Percentiles rank a stretch among this genome's conserved stretches.
phyloP scores from a whole-genome alignment of 2,329 filamentous ascomycete genomes.

The Penicillium sp. region DNA sequence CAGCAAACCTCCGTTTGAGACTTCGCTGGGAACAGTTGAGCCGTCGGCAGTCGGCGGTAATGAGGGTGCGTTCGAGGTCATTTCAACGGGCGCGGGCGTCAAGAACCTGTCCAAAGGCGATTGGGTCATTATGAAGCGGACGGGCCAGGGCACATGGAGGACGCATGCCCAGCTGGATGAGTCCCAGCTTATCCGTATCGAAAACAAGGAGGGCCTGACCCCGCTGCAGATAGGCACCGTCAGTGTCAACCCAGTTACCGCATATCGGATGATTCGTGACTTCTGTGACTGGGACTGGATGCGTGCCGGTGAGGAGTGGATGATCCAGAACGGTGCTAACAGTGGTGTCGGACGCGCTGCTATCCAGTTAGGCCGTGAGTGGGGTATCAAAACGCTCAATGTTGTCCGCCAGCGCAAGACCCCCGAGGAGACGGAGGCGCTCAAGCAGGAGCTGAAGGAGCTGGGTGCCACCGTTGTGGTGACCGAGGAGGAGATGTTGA shows the following conservation, averaged over 20 bases:
- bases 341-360: slow-evolving; percentile 87
- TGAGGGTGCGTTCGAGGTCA: slow-evolving; percentile 91
- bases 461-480: slow-evolving; percentile 64
- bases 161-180: slow-evolving; percentile 74
- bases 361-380: slow-evolving; percentile 80
- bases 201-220: slow-evolving; percentile 67
- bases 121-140: slow-evolving; percentile 85
- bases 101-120: slow-evolving; percentile 71
- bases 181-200: slow-evolving; percentile 65
- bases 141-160: slow-evolving; percentile 89
- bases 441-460: slow-evolving; percentile 60
- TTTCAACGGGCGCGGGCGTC: slow-evolving; percentile 62
- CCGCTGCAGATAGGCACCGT: slow-evolving; percentile 82
- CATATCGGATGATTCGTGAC: slow-evolving; percentile 87
- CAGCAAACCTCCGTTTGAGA: slow-evolving; percentile 73
- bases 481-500: slow-evolving; percentile 58
- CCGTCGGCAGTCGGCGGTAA: slow-evolving; percentile 68
- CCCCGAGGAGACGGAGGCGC: slow-evolving; percentile 60
- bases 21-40: slow-evolving; percentile 69
- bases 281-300: slow-evolving; percentile 60
- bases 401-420: slow-evolving; percentile 72
- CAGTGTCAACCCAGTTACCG: slow-evolving; percentile 88
- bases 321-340: slow-evolving; percentile 96
- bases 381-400: slow-evolving; percentile 90
- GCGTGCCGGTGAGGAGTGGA: slow-evolving; percentile 73